Percentiles rank a stretch among this genome's conserved stretches.
phyloP scores from a whole-genome alignment of 495 filamentous ascomycete genomes.

The Penicillium lagena region DNA sequence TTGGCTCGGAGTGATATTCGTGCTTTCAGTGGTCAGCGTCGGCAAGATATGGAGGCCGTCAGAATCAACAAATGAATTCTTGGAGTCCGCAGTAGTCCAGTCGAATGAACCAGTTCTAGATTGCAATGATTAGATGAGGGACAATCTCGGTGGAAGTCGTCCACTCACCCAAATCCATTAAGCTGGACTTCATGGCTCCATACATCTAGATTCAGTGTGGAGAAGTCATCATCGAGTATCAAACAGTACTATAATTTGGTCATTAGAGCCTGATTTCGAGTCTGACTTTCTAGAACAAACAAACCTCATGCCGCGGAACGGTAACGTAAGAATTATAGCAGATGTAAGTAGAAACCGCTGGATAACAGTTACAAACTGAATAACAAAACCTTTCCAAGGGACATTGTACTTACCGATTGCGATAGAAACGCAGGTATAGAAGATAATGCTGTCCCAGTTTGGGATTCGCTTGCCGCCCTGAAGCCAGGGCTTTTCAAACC shows the following conservation, averaged over 20 bases:
- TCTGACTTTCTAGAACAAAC: neutral
- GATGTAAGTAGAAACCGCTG: conserved; percentile 17
- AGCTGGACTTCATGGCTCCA: conserved; percentile 66
- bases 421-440: conserved; percentile 22
- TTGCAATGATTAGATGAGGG: too few relatives aligned
- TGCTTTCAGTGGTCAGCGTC: conserved; percentile 65
- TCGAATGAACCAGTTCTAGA: conserved; percentile 83
- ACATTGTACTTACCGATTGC: conserved; percentile 9
- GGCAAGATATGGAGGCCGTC: conserved; percentile 69
- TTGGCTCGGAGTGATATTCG: conserved; percentile 34
- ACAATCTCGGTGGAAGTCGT: neutral
- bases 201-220: conserved; percentile 48
- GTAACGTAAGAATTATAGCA: conserved; percentile 11
- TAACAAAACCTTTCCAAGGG: too few relatives aligned
- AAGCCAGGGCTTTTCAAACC: conserved; percentile 32
- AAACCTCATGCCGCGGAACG: conserved; percentile 12
- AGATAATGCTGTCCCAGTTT: conserved; percentile 26
- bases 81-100: conserved; percentile 59
- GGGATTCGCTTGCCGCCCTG: conserved; percentile 17
- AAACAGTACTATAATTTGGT: conserved; percentile 53
- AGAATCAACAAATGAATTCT: conserved; percentile 66
- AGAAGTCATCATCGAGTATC: conserved; percentile 65
- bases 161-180: conserved; percentile 55
- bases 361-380: too few relatives aligned
- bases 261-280: neutral